A percentile compares a stretch with the other conserved stretches of the same genome.
Evolutionary conservation across 192 early-diverging fungal species (phyloP).

Genomic region (Coemansia sp.): DNA sequence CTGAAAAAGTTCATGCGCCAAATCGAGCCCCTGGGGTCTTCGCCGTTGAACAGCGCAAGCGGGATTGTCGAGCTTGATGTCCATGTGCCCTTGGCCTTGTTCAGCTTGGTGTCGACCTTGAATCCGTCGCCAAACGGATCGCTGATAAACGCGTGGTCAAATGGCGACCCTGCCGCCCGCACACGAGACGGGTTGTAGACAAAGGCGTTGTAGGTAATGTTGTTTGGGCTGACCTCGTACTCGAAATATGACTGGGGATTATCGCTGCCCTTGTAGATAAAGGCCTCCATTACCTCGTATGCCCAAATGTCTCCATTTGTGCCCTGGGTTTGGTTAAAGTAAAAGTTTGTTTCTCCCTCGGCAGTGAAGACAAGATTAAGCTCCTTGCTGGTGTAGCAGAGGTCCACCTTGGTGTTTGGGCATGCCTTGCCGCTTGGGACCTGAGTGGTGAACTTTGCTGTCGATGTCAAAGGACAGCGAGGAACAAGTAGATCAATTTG

Average conservation of each 20-base stretch:
- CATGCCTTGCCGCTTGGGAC: slow-evolving; percentile 36
- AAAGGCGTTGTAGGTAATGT: slow-evolving; percentile 54
- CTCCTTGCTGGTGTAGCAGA: slow-evolving; percentile 46
- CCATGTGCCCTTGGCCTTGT: slow-evolving; percentile 35
- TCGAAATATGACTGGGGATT: slow-evolving; percentile 53
- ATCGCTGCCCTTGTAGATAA: slow-evolving; percentile 47
- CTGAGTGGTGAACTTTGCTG: slow-evolving; percentile 30
- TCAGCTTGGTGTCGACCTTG: slow-evolving; percentile 27
- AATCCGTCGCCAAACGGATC: slow-evolving; percentile 55
- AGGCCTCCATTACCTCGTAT: slow-evolving; percentile 55
- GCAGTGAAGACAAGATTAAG: slow-evolving; percentile 47
- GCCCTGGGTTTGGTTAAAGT: slow-evolving; percentile 36
- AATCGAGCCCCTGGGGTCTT: slow-evolving; percentile 32
- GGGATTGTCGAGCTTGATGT: slow-evolving; percentile 30
- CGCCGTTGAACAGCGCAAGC: slow-evolving; percentile 51
- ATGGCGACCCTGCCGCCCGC: slow-evolving; percentile 34
- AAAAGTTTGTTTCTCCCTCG: slow-evolving; percentile 36
- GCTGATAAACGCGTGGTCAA: slow-evolving; percentile 43
- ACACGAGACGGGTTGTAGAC: slow-evolving; percentile 48
- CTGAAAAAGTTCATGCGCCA: slow-evolving; percentile 59
- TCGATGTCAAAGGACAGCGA: slow-evolving; percentile 26
- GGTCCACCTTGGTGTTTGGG: slow-evolving; percentile 33
- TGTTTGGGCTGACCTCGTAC: slow-evolving; percentile 52
- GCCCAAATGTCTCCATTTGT: slow-evolving; percentile 57
- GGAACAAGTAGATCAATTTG: slow-evolving; percentile 30